Conservation (phyloP, 176 grass and related monocot species). For the Lolium rigidum region DNA sequence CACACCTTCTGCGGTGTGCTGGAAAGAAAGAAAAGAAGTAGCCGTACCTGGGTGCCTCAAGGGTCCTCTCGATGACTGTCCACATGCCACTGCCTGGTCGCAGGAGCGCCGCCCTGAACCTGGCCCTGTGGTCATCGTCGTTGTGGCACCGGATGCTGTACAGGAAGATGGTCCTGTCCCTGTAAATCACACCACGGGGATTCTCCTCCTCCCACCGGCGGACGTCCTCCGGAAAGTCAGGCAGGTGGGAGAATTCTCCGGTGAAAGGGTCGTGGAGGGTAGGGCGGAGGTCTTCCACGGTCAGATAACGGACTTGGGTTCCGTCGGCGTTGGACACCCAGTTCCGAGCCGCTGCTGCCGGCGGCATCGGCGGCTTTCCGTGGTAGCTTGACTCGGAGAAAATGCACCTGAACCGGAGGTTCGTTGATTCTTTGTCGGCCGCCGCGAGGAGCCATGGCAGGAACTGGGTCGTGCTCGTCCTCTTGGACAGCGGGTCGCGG, state of each 20-base stretch:
- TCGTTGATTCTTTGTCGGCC: neutral
- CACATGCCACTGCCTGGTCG: neutral
- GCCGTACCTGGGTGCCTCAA: neutral
- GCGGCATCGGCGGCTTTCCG: neutral
- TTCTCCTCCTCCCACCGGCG: neutral
- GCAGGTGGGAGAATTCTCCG: neutral
- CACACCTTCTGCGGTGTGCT: too few relatives aligned
- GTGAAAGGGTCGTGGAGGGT: neutral
- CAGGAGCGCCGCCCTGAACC: neutral
- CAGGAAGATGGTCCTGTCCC: neutral
- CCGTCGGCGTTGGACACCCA: neutral
- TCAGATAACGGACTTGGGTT: neutral
- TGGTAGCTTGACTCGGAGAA: neutral
- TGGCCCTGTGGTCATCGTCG: neutral
- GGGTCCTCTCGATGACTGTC: neutral
- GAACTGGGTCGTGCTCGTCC: neutral
- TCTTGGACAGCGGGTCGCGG: neutral
- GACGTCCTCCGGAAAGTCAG: neutral
- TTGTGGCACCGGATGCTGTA: neutral
- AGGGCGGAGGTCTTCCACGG: neutral
- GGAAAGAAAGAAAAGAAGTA: too few relatives aligned
- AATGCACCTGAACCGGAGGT: neutral
- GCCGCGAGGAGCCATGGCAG: slow-evolving; percentile 6
- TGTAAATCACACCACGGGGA: neutral
- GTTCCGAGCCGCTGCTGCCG: neutral